Evolutionary conservation across 1,139 yeast genomes (phyloP).

Genomic region (Pichia sp.): DNA sequence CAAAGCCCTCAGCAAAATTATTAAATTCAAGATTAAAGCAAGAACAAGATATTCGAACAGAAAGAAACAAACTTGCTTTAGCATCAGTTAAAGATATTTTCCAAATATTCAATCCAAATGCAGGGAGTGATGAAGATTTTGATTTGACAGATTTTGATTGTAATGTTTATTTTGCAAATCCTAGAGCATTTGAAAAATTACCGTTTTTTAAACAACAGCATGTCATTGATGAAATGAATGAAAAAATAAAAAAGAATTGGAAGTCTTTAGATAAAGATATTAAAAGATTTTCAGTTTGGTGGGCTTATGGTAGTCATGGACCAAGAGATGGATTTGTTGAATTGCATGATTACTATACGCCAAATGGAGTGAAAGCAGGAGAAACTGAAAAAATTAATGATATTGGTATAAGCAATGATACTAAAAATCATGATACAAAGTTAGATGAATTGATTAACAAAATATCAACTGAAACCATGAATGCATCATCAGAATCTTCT

Average conservation of each 20-base stretch:
- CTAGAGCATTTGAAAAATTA: constrained; percentile 38
- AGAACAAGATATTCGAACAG: constrained; percentile 24
- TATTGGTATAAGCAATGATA: background rate
- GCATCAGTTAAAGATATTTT: constrained; percentile 29
- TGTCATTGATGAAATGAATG: constrained; percentile 44
- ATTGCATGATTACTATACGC: constrained; percentile 34
- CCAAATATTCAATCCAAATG: constrained; percentile 25
- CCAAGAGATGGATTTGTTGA: constrained; percentile 48
- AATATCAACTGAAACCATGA: constrained; percentile 36
- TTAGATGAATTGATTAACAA: constrained; percentile 12
- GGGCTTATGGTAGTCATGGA: constrained; percentile 61
- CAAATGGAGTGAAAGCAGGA: constrained; percentile 9
- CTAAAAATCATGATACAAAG: background rate
- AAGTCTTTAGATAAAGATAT: constrained; percentile 36
- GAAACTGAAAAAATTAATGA: background rate
- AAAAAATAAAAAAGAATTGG: constrained; percentile 50
- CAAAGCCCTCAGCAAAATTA: constrained; percentile 22
- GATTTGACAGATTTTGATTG: constrained; percentile 45
- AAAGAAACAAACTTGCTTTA: constrained; percentile 27
- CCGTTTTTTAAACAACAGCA: constrained; percentile 54
- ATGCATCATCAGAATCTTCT: constrained; percentile 5
- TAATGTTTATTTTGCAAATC: constrained; percentile 42
- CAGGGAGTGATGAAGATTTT: constrained; percentile 30
- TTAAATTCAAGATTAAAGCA: constrained; percentile 22
- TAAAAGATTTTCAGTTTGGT: constrained; percentile 48